These are phyloP conservation scores for Plasmodium fragile DNA, from an alignment of 169 alveolate genomes.

Conservation along the genomic window DNA sequence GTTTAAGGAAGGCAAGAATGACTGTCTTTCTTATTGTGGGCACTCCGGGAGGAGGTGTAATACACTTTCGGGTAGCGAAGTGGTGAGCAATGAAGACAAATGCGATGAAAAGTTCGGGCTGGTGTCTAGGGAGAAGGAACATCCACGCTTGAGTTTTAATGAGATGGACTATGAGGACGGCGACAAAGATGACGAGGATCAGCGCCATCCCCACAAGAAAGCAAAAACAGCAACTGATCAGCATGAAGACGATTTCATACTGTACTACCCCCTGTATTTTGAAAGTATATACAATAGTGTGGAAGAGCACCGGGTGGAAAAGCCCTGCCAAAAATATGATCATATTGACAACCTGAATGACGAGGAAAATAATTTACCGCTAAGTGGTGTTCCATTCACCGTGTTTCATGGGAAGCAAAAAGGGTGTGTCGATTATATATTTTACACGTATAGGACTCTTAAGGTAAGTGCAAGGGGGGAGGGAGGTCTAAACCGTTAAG, in stretches of 20 bases:
- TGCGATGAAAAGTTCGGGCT: not conserved
- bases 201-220: not conserved
- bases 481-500: not conserved
- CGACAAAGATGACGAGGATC: not conserved
- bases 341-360: constrained; percentile 25
- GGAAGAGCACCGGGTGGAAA: constrained; percentile 2
- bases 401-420: constrained; percentile 90
- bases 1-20: not conserved
- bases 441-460: constrained; percentile 79
- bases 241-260: constrained; percentile 22
- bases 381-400: constrained; percentile 79
- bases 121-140: not conserved
- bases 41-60: not conserved
- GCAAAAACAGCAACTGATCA: not conserved
- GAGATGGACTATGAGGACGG: not conserved
- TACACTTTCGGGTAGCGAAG: not conserved
- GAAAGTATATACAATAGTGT: constrained; percentile 62
- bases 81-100: not conserved
- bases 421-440: constrained; percentile 90
- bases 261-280: constrained; percentile 67
- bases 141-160: not conserved
- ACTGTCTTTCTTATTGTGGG: not conserved
- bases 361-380: constrained; percentile 26
- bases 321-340: constrained; percentile 60
- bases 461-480: constrained; percentile 51